Conservation (phyloP, 2,329 filamentous ascomycete species). For the Claviceps sp. region DNA sequence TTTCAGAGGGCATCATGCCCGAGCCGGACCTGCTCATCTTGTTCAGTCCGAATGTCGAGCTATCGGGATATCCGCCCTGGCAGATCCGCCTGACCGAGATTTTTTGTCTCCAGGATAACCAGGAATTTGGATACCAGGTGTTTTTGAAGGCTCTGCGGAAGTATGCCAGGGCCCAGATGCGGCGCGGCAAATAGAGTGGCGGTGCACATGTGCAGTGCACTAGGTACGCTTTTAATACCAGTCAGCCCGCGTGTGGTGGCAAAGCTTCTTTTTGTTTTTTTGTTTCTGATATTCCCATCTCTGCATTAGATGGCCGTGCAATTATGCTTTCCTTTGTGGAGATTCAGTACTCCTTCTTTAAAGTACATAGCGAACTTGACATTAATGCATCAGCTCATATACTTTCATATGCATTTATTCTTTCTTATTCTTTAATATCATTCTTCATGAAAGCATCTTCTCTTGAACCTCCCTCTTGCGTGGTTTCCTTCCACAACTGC, state of each 20-base stretch:
- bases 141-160: conserved; percentile 76
- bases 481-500: conserved; percentile 21
- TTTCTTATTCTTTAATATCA: neutral
- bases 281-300: neutral
- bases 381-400: neutral
- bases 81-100: conserved; percentile 92
- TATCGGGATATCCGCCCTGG: conserved; percentile 93
- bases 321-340: conserved; percentile 3
- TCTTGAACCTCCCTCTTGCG: conserved; percentile 1
- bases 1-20: conserved; percentile 63
- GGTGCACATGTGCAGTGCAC: neutral
- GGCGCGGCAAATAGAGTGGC: conserved; percentile 50
- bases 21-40: conserved; percentile 85
- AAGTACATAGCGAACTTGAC: neutral
- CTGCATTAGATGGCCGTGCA: neutral
- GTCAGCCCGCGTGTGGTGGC: neutral
- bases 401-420: neutral
- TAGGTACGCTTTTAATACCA: neutral
- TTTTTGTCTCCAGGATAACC: conserved; percentile 63
- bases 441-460: neutral
- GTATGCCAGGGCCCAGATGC: conserved; percentile 79
- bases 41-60: conserved; percentile 69
- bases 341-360: neutral
- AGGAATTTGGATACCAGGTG: conserved; percentile 83
- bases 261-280: neutral